phyloP scores from a whole-genome alignment of 331 rosid genomes.

The Dryas integrifolia region DNA sequence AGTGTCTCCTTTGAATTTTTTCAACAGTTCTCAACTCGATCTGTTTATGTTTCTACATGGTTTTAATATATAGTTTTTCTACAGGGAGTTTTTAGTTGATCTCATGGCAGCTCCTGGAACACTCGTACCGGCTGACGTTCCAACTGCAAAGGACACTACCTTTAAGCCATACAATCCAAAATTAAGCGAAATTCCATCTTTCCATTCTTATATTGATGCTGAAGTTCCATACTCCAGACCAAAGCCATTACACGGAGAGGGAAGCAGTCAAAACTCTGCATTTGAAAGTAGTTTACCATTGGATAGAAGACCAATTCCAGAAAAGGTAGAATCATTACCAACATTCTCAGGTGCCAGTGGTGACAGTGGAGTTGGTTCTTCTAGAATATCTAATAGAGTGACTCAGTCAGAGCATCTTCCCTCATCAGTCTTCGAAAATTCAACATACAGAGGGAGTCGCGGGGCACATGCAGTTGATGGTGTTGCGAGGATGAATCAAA shows the following conservation, averaged over 20 bases:
- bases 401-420: conserved; percentile 45
- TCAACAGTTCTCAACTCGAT: conserved; percentile 3
- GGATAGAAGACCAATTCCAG: conserved; percentile 50
- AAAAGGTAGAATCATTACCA: conserved; percentile 48
- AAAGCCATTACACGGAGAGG: conserved; percentile 59
- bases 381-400: conserved; percentile 40
- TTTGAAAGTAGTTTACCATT: conserved; percentile 32
- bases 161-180: conserved; percentile 58
- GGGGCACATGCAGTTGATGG: conserved; percentile 66
- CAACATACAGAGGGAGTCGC: conserved; percentile 68
- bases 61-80: conserved; percentile 39
- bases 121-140: conserved; percentile 82
- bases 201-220: conserved; percentile 46
- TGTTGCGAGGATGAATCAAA: conserved; percentile 65
- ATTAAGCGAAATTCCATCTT: conserved; percentile 40
- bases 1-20: neutral
- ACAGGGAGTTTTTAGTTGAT: conserved; percentile 98
- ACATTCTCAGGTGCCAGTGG: conserved; percentile 41
- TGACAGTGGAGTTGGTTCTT: conserved; percentile 50
- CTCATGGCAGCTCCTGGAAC: conserved; percentile 99
- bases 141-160: conserved; percentile 52
- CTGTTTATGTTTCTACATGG: neutral
- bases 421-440: conserved; percentile 47
- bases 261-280: conserved; percentile 62
- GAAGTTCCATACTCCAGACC: conserved; percentile 50